Evolutionary conservation across 352 stramenopile species (phyloP), one percentile per base, ranked within the genome.

Genomic region (Globisporangium nodosum): DNA sequence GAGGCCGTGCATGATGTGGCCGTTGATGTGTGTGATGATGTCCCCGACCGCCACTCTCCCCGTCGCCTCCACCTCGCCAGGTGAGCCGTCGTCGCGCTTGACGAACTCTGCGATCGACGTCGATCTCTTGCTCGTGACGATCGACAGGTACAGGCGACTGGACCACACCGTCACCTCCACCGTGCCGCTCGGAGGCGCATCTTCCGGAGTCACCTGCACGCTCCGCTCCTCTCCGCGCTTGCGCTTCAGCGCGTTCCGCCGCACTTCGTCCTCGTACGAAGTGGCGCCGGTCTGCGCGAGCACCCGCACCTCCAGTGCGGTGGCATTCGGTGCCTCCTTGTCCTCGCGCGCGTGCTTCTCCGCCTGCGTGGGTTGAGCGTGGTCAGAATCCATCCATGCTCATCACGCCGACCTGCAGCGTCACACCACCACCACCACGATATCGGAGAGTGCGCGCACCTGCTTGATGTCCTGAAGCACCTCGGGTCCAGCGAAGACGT

Each of bases 41-140:
- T 92, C 82, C 31, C 78, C 82, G 0, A 71, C 31, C 8, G 67
- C 47, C 2, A 90, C 74, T 33, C 73, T 66, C 3, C 78, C 72
- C 0, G 78, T 76, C 11, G 78, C 66, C 59, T 90, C 78, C 54
- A 92, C 68, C 66, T 92, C 82, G 18, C 82, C 82, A 0, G 66
- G 33, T 0, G 35, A 33, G 5, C 81, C 77, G 42, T 84, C 66
- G 0, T 69, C 60, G 16, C 71, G 88, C 33, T 58, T 64, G 5
- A 87, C 59, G 33, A 92, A 68, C 45, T 88, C 69, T 15, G 78
- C 71, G 12, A 92, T 54, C 20, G 65, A 73, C 27, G 83, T 89
- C 45, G 73, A 67, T 31, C 72, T 71, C 24, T 64, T 61, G 52
- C 65, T 76, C 37, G 79, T 85, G 59, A 76, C 76, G 50, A 92